phyloP scores from a whole-genome alignment of 2,329 filamentous ascomycete genomes.

The Neoarthrinium moseri region DNA sequence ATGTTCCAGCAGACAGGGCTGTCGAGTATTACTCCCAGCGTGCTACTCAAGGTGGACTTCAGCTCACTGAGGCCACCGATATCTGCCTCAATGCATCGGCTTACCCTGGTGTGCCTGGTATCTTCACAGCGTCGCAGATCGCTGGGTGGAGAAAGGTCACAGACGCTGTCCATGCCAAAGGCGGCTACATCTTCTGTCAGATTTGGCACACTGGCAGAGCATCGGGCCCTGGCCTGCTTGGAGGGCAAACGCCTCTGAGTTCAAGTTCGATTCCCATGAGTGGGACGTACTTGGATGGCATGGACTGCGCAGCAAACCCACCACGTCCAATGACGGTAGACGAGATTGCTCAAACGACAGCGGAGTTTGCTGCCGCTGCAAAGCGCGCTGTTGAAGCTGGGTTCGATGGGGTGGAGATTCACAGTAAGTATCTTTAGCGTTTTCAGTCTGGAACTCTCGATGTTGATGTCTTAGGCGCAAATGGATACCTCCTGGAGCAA shows the following conservation, averaged over 20 bases:
- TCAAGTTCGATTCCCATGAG: slow-evolving; percentile 27
- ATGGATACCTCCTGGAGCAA: slow-evolving; percentile 58
- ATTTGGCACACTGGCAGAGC: slow-evolving; percentile 58
- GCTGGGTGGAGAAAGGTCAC: slow-evolving; percentile 56
- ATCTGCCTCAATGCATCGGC: slow-evolving; percentile 47
- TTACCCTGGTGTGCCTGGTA: slow-evolving; percentile 48
- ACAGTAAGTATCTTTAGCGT: slow-evolving; percentile 28
- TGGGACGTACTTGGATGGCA: slow-evolving; percentile 27
- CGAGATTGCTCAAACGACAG: slow-evolving; percentile 65
- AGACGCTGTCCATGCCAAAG: slow-evolving; percentile 57
- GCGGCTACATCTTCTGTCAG: slow-evolving; percentile 57
- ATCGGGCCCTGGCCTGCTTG: slow-evolving; percentile 29
- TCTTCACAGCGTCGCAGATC: slow-evolving; percentile 51
- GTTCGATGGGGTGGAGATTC: slow-evolving; percentile 56
- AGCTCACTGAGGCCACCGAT: slow-evolving; percentile 56
- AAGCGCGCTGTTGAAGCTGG: slow-evolving; percentile 60
- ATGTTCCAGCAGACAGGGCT: slow-evolving; percentile 29
- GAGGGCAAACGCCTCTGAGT: slow-evolving; percentile 20
- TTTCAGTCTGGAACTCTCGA: slow-evolving; percentile 5
- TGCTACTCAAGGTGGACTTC: slow-evolving; percentile 31
- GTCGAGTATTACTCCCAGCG: slow-evolving; percentile 23
- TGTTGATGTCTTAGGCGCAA: slow-evolving; percentile 31
- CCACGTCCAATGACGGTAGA: slow-evolving; percentile 58
- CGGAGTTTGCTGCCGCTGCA: slow-evolving; percentile 54
- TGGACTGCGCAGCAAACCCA: slow-evolving; percentile 36